Conservation (phyloP, 2,329 filamentous ascomycete genomes). For the Penicillium sclerotiorum region DNA sequence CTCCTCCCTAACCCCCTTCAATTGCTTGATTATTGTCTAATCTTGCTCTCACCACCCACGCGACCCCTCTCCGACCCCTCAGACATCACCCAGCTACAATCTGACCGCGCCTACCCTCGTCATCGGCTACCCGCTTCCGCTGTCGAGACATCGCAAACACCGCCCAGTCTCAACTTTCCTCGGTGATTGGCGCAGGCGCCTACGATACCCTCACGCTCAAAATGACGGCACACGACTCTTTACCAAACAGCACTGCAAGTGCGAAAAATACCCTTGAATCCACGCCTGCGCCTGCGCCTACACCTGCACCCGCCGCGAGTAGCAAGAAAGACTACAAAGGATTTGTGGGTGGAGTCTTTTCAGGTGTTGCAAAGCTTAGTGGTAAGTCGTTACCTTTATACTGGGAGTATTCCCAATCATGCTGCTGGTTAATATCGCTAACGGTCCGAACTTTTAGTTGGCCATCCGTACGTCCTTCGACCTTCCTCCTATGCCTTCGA, state of each 20-base stretch:
- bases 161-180: not conserved
- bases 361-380: slow-evolving; percentile 84
- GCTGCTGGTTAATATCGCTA: too few species aligned
- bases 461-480: slow-evolving; percentile 57
- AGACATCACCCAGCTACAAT: too few species aligned
- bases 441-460: slow-evolving; percentile 44
- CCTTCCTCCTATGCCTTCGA: not conserved
- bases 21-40: slow-evolving; percentile 5
- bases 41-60: not conserved
- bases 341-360: slow-evolving; percentile 97
- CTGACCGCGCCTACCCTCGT: too few species aligned
- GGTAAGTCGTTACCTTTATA: slow-evolving; percentile 56
- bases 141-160: not conserved
- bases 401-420: not conserved
- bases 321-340: slow-evolving; percentile 73
- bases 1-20: slow-evolving; percentile 10
- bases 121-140: too few species aligned
- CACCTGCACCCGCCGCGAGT: slow-evolving; percentile 6
- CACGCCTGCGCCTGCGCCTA: slow-evolving; percentile 13
- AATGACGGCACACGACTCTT: slow-evolving; percentile 6
- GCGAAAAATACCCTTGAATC: not conserved
- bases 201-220: not conserved
- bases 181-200: too few species aligned
- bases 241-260: slow-evolving; percentile 1
- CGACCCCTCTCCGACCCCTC: not conserved